Conservation (phyloP, 805 yeast genomes). For the Saccharomycopsis microspora region DNA sequence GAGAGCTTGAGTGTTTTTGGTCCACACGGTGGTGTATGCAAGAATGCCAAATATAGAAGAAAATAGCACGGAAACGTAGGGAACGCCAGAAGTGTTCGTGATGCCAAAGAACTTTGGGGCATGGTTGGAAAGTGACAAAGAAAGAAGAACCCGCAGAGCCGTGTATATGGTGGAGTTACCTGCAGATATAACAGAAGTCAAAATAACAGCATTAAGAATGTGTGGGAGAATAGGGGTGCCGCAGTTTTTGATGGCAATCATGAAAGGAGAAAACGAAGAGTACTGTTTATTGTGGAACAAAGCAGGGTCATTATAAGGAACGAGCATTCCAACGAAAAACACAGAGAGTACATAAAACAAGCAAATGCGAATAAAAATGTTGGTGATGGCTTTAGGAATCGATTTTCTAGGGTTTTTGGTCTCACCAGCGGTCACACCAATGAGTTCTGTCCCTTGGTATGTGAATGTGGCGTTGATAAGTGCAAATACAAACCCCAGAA, state of each 20-base stretch:
- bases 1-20: conserved; percentile 43
- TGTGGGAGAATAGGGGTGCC: conserved; percentile 58
- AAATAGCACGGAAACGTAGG: conserved; percentile 40
- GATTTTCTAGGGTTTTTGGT: conserved; percentile 56
- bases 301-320: conserved; percentile 55
- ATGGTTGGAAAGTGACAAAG: conserved; percentile 46
- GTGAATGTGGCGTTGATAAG: conserved; percentile 61
- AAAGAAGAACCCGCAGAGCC: conserved; percentile 56
- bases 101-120: conserved; percentile 45
- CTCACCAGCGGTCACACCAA: conserved; percentile 60
- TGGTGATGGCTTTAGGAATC: conserved; percentile 62
- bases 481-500: conserved; percentile 43
- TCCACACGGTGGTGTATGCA: conserved; percentile 42
- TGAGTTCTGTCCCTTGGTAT: conserved; percentile 65
- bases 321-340: conserved; percentile 58
- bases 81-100: conserved; percentile 46
- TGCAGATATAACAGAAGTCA: conserved; percentile 62
- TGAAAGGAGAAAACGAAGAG: conserved; percentile 55
- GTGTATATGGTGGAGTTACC: conserved; percentile 68
- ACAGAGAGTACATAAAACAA: conserved; percentile 55
- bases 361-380: conserved; percentile 54
- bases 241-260: conserved; percentile 57
- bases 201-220: conserved; percentile 61
- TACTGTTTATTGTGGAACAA: conserved; percentile 27
- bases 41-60: conserved; percentile 48